Evolutionary conservation across 805 yeast species (phyloP), one percentile per base, ranked within the genome.

Genomic region (Zygotorulaspora chibaensis): DNA sequence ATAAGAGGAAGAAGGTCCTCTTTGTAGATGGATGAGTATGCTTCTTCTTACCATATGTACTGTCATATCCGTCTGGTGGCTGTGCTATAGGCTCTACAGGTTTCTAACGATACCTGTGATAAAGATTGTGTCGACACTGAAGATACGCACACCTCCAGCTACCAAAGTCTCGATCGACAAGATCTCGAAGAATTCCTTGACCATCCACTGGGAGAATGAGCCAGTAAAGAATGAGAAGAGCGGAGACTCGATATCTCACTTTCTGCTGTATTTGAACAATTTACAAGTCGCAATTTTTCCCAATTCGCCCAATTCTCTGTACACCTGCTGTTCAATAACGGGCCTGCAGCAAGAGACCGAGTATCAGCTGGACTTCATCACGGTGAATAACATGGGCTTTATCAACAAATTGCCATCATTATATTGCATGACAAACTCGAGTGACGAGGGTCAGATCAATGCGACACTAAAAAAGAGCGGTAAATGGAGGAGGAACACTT

Each of bases 181-280:
- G 34, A 57, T 65, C n/a, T 51, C 63, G 3, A 47, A 45, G 13
- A 51, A 53, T 31, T 54, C 65, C 1, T 55, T 65, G 7, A 59
- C 66, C 2, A 46, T 65, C 11, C 66, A 63, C 50, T 65, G 69
- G 69, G 69, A 65, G 45, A 65, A 65, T 45, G 66, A 63, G 42
- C 58, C 59, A 11, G 15, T 37, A 7, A 30, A 25, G 6, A 33
- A 34, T 17, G 26, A 46, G 16, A 25, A 31, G 26, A 43, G 38
- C 28, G 23, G 42, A 9, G 46, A 51, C 25, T 45, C 51, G 16
- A 60, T 63, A 8, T 58, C 67, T 7, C 65, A 59, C 45, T 65
- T 57, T 46, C 26, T 62, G 9, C 43, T 65, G 33, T 65, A 62
- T 43, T 29, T 65, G 46, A 59, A 65, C 50, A 63, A 59, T 48